Evolutionary conservation across 306 rosid genomes (phyloP).

Genomic region (Vigna mungo): DNA sequence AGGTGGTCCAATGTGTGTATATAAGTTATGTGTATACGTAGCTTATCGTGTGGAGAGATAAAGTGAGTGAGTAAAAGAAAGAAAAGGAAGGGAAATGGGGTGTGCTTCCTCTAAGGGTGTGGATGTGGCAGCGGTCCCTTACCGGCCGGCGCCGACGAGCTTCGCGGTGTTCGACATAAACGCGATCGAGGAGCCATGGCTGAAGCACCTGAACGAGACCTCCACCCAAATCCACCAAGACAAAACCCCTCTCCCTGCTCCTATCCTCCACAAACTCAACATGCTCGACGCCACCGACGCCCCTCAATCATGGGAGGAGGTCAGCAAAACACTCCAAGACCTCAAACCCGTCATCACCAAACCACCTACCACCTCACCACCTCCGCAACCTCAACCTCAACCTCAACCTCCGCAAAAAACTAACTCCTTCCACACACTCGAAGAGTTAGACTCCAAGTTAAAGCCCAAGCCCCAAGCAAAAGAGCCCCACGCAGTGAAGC

Average conservation of each 20-base stretch:
- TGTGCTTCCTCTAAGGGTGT: constrained; percentile 70
- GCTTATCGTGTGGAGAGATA: no score
- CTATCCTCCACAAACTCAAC: constrained; percentile 71
- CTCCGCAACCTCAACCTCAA: constrained; percentile 30
- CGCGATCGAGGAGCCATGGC: constrained; percentile 89
- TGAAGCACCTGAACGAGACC: constrained; percentile 46
- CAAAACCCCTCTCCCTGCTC: constrained; percentile 54
- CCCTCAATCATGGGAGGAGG: constrained; percentile 87
- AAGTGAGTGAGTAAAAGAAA: neutral
- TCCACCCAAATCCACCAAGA: constrained; percentile 13
- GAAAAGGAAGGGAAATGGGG: constrained; percentile 58
- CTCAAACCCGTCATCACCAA: constrained; percentile 58
- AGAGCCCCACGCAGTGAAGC: neutral
- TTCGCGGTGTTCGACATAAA: constrained; percentile 84
- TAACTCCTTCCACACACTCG: constrained; percentile 72
- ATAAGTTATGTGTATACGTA: no score
- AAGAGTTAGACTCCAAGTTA: constrained; percentile 71
- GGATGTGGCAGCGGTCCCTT: constrained; percentile 48
- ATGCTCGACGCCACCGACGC: constrained; percentile 61
- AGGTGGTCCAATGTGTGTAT: no score
- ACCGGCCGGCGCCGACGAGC: constrained; percentile 83
- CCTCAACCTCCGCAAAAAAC: constrained; percentile 51
- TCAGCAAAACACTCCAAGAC: constrained; percentile 71
- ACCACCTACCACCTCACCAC: neutral
- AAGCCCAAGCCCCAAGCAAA: constrained; percentile 32